Conservation (phyloP, 139 green algal genomes). For the Chlamydomonas urium region DNA sequence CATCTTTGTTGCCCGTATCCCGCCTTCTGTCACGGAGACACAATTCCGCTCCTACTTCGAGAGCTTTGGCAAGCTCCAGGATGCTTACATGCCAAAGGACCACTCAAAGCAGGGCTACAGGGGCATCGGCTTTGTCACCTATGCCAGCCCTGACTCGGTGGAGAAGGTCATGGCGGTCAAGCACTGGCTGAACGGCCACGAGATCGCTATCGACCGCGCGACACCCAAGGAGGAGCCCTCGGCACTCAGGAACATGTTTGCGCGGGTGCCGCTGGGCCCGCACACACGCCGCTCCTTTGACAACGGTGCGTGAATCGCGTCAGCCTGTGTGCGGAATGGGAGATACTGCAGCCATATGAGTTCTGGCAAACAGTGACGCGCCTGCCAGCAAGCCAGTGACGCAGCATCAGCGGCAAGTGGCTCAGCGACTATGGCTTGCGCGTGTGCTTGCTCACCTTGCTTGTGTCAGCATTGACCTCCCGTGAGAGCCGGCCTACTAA, state of each 20-base stretch:
- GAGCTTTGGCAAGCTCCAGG: slow-evolving; percentile 72
- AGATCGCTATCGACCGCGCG: slow-evolving; percentile 84
- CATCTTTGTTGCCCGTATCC: slow-evolving; percentile 88
- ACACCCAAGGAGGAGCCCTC: slow-evolving; percentile 78
- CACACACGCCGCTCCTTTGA: slow-evolving; percentile 47
- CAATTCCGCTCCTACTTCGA: slow-evolving; percentile 85
- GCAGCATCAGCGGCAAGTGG: no score
- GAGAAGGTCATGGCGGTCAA: slow-evolving; percentile 63
- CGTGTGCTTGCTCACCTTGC: no score
- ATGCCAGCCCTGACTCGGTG: slow-evolving; percentile 60
- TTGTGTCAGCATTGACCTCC: no score
- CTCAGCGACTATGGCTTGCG: no score
- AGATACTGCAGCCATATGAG: no score
- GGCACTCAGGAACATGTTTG: no score
- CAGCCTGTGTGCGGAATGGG: no score
- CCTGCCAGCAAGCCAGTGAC: no score
- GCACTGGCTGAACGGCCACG: slow-evolving; percentile 74
- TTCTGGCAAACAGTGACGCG: no score
- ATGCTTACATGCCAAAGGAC: slow-evolving; percentile 89
- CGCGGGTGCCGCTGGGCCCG: background rate
- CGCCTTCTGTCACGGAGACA: slow-evolving; percentile 62
- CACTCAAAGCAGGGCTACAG: slow-evolving; percentile 64
- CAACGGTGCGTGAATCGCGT: slow-evolving; percentile 53
- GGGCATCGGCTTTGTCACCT: slow-evolving; percentile 89
- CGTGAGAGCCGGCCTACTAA: no score